Conservation (phyloP, 2,329 filamentous ascomycete species). For the Aspergillus ochraceus region DNA sequence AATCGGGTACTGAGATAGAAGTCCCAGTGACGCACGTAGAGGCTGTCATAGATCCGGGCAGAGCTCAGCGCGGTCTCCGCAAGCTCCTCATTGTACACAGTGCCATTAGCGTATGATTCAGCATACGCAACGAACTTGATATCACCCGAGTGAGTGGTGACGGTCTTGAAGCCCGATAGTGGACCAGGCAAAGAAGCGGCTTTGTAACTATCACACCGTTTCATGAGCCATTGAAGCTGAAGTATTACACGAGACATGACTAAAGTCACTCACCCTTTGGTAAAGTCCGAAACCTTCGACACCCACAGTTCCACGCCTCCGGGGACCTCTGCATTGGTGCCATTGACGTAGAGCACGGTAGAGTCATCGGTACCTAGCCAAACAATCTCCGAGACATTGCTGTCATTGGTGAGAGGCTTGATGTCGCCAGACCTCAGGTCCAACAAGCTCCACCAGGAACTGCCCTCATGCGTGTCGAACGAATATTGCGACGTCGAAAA, state of each 20-base stretch:
- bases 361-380: conserved; percentile 73
- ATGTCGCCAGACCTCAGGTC: conserved; percentile 68
- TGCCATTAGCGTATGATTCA: conserved; percentile 66
- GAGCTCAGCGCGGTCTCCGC: conserved; percentile 62
- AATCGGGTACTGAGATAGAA: conserved; percentile 68
- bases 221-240: not conserved
- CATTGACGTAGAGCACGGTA: conserved; percentile 58
- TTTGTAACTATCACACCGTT: conserved; percentile 31
- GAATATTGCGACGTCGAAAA: conserved; percentile 71
- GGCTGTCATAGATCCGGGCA: conserved; percentile 69
- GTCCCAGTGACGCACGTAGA: conserved; percentile 85
- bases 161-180: conserved; percentile 41
- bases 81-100: conserved; percentile 65
- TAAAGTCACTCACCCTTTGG: conserved; percentile 27
- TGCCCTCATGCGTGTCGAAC: conserved; percentile 70
- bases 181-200: conserved; percentile 39
- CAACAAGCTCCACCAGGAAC: conserved; percentile 65
- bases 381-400: conserved; percentile 66
- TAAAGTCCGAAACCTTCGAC: conserved; percentile 34
- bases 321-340: conserved; percentile 40
- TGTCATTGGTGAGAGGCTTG: conserved; percentile 64
- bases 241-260: not conserved
- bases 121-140: conserved; percentile 58
- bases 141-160: conserved; percentile 40
- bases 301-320: conserved; percentile 43